phyloP scores from a whole-genome alignment of 2,329 filamentous ascomycete genomes.

The Fusarium domesticum region DNA sequence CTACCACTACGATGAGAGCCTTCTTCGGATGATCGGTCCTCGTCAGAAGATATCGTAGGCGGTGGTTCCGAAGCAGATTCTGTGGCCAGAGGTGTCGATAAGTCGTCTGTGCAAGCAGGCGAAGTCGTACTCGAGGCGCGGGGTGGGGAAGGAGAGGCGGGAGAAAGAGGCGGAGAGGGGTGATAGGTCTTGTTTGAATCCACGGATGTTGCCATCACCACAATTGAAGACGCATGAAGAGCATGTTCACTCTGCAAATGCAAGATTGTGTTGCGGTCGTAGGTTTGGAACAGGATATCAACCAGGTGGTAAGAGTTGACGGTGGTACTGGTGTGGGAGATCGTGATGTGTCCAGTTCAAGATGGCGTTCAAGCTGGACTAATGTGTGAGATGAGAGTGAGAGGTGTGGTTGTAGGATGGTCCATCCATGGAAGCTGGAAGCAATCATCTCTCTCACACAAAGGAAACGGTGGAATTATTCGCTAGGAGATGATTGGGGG shows the following conservation, averaged over 20 bases:
- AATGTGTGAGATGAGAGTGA: neutral
- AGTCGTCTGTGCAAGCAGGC: constrained; percentile 12
- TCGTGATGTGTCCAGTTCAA: neutral
- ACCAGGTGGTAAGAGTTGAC: neutral
- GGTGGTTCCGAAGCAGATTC: constrained; percentile 5
- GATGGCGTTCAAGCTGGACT: constrained; percentile 1
- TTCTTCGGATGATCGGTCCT: constrained; percentile 32
- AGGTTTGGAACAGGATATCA: neutral
- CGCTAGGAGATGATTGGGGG: constrained; percentile 5
- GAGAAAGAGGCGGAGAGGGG: constrained; percentile 20
- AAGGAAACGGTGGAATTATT: neutral
- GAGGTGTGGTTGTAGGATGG: neutral
- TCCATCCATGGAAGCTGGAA: neutral
- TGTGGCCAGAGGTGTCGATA: neutral
- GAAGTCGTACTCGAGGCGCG: constrained; percentile 1
- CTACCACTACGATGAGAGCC: constrained; percentile 25
- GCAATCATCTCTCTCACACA: neutral
- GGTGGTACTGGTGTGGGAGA: neutral
- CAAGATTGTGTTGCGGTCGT: constrained; percentile 8
- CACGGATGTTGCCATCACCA: constrained; percentile 29
- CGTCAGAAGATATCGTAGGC: constrained; percentile 30
- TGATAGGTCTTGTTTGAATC: constrained; percentile 20
- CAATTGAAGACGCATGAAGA: constrained; percentile 17
- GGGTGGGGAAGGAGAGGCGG: constrained; percentile 7
- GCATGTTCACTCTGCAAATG: neutral